Base-by-base conservation (phyloP, 2,329 filamentous ascomycete species). In the Emergomyces africanus region DNA sequence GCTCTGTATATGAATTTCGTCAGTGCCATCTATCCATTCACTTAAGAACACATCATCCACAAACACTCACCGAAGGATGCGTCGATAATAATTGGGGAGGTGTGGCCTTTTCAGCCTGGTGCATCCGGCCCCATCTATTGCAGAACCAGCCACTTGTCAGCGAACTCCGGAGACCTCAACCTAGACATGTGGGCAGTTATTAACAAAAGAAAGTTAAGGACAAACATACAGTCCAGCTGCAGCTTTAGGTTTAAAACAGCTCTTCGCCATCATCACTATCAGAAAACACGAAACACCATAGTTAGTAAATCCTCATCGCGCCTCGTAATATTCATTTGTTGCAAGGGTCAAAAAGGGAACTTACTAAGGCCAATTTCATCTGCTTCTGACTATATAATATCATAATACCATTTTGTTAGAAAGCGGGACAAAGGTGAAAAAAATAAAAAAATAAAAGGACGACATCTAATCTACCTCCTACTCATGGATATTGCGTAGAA, bases 211-310 rank as follows among this genome's bases (percentile, higher is more conserved):
- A 54, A 25, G 53, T n/a, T 20, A 15, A 35, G 12, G 30, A 6
- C 67, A 67, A 44, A 62, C 74, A 64, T 58, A 80, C 64, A 85
- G 67, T 28, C 71, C 72, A 60, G 81, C 75, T 1, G 82, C 82
- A 15, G 78, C 81, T 59, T 77, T 69, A 0, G 83, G 83, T 57
- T 82, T 74, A 64, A 81, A 85, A 68, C 83, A 85, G 42, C 77
- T 78, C 67, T 82, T 75, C 1, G 83, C 77, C 80, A 85, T 85
- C 77, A 86, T 83, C 68, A 84, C 72, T 74, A 63, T 53, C 9
- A 41, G 35, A 30, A 28, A 30, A n/a, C n/a, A n/a, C n/a, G n/a
- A n/a, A n/a, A n/a, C 59, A 23, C 35, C 35, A 42, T 42, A 15
- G 50, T 60, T 56, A 55, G 20, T 48, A 10, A 50, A 44, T 5